Conservation (phyloP, 495 filamentous ascomycete genomes). For the Penicillium atrosanguineum region DNA sequence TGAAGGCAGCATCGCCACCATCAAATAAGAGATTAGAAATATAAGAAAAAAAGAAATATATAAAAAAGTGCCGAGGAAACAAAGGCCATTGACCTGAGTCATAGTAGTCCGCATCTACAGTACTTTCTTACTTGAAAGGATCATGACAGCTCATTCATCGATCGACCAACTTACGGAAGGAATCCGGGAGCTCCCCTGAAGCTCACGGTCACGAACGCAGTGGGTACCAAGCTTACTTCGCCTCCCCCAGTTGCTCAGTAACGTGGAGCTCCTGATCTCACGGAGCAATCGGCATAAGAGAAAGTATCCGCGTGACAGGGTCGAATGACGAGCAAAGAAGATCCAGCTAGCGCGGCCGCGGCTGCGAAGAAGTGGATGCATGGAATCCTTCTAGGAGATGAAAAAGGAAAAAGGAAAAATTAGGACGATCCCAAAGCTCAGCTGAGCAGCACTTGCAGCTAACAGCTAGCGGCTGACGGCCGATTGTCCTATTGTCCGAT, state of each 20-base stretch:
- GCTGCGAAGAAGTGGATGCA: conserved; percentile 10
- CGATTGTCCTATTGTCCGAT: background rate
- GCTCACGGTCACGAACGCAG: background rate
- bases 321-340: conserved; percentile 11
- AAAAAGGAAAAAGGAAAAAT: background rate
- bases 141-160: background rate
- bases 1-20: background rate
- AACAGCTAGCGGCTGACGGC: background rate
- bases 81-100: conserved; percentile 5
- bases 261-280: background rate
- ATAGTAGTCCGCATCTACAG: background rate
- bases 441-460: background rate
- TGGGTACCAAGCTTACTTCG: background rate
- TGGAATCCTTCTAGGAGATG: conserved; percentile 4
- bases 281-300: conserved; percentile 7
- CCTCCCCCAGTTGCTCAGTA: background rate
- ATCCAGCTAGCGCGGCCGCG: conserved; percentile 13
- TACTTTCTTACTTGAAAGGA: background rate
- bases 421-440: background rate
- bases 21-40: background rate
- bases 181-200: background rate
- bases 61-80: background rate
- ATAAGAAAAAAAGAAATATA: background rate
- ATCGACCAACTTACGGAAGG: background rate
- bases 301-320: conserved; percentile 16